Conservation (phyloP, 2,329 filamentous ascomycete genomes). For the Biscogniauxia sp. region DNA sequence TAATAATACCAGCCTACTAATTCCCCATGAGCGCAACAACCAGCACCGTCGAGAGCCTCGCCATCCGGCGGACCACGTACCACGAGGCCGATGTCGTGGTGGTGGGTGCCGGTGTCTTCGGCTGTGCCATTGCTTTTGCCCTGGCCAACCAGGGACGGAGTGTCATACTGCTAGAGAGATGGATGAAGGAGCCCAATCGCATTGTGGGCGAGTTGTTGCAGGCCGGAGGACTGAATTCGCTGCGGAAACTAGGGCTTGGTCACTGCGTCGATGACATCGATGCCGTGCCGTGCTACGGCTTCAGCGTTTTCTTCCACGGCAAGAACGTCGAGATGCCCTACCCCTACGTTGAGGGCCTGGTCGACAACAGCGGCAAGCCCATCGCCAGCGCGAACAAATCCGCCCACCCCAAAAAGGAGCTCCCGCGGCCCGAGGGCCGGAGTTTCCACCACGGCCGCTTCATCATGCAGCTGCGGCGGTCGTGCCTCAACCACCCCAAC, state of each 20-base stretch:
- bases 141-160: slow-evolving; percentile 87
- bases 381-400: slow-evolving; percentile 24
- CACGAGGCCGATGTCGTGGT: slow-evolving; percentile 82
- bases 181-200: slow-evolving; percentile 86
- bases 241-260: slow-evolving; percentile 75
- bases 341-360: slow-evolving; percentile 55
- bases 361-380: slow-evolving; percentile 12
- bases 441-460: slow-evolving; percentile 95
- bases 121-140: slow-evolving; percentile 80
- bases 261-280: slow-evolving; percentile 89
- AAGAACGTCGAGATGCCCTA: slow-evolving; percentile 75
- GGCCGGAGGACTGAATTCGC: slow-evolving; percentile 80
- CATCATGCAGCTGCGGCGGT: slow-evolving; percentile 74
- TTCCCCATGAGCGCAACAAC: slow-evolving; percentile 32
- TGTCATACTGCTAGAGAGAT: slow-evolving; percentile 85
- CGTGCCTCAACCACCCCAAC: slow-evolving; percentile 73
- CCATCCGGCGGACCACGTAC: slow-evolving; percentile 49
- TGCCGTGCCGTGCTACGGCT: slow-evolving; percentile 76
- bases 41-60: slow-evolving; percentile 39
- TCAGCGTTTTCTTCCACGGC: slow-evolving; percentile 81
- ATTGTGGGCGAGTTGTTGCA: slow-evolving; percentile 96
- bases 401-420: slow-evolving; percentile 27
- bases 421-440: slow-evolving; percentile 63
- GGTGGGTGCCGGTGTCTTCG: slow-evolving; percentile 86
- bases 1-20: background rate